A percentile compares a stretch with the other conserved stretches of the same genome.
These are phyloP conservation scores for Solanum pimpinellifolium DNA, from an alignment of 257 asterid species.

Conservation along the genomic window DNA sequence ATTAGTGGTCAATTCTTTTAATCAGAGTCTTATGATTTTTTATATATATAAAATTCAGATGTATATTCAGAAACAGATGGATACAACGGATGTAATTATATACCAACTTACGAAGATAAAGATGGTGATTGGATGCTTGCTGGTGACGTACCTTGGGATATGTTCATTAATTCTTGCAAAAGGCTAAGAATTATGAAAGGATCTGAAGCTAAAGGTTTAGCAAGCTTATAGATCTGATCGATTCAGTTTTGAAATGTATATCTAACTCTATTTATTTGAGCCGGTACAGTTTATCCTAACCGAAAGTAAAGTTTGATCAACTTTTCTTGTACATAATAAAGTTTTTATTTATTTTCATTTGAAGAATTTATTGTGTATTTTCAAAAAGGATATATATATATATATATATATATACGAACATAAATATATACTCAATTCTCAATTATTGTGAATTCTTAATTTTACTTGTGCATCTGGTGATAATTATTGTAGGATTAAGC, in stretches of 20 bases:
- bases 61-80: slow-evolving; percentile 69
- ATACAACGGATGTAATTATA: slow-evolving; percentile 54
- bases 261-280: too few relatives aligned
- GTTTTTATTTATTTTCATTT: not conserved
- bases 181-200: slow-evolving; percentile 76
- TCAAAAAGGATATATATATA: not conserved
- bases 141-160: slow-evolving; percentile 97
- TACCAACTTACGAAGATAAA: slow-evolving; percentile 77
- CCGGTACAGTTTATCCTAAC: not conserved
- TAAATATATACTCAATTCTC: not conserved
- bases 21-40: not conserved
- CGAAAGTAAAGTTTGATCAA: not conserved
- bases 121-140: slow-evolving; percentile 98
- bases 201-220: slow-evolving; percentile 64
- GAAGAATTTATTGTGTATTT: not conserved
- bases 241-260: not conserved
- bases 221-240: not conserved
- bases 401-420: not conserved
- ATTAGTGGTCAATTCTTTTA: too few relatives aligned
- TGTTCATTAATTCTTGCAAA: slow-evolving; percentile 71
- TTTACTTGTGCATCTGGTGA: too few relatives aligned
- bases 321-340: not conserved
- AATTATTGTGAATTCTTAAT: too few relatives aligned
- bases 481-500: too few relatives aligned
- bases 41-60: slow-evolving; percentile 11